These are phyloP conservation scores for Lentinula sp. DNA, from an alignment of 768 basidiomycete genomes.

Conservation along the genomic window DNA sequence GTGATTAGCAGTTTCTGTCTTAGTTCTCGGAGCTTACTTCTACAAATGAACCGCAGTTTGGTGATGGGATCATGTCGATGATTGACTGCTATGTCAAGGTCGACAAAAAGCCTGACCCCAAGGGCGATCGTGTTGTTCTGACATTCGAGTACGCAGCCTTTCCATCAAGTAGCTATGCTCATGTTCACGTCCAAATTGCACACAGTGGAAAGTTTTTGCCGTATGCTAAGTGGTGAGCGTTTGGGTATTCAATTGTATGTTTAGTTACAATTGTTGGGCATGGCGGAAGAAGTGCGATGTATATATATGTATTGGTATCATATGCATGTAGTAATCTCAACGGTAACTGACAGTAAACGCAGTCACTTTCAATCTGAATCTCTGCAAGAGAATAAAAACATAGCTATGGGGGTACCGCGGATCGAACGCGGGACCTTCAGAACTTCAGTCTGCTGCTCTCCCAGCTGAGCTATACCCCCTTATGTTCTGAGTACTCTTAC, in stretches of 20 bases:
- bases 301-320: background rate
- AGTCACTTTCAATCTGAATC: too few relatives aligned
- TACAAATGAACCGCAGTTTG: slow-evolving; percentile 43
- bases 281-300: background rate
- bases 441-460: background rate
- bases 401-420: background rate
- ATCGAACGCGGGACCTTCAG: background rate
- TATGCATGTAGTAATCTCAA: background rate
- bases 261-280: background rate
- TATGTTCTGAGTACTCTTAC: too few relatives aligned
- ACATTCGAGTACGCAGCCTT: slow-evolving; percentile 65
- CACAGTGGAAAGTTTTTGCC: slow-evolving; percentile 73
- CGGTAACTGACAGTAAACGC: too few relatives aligned
- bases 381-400: too few relatives aligned
- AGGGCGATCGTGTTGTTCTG: slow-evolving; percentile 72
- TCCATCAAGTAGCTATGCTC: background rate
- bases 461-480: background rate
- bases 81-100: slow-evolving; percentile 74
- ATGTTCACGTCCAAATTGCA: background rate
- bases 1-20: background rate
- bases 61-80: slow-evolving; percentile 88
- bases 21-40: background rate
- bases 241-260: background rate
- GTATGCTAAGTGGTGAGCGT: slow-evolving; percentile 59
- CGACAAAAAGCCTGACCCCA: slow-evolving; percentile 65